These are phyloP conservation scores for Quercus engelmannii DNA, from an alignment of 306 rosid genomes.

Conservation along the genomic window DNA sequence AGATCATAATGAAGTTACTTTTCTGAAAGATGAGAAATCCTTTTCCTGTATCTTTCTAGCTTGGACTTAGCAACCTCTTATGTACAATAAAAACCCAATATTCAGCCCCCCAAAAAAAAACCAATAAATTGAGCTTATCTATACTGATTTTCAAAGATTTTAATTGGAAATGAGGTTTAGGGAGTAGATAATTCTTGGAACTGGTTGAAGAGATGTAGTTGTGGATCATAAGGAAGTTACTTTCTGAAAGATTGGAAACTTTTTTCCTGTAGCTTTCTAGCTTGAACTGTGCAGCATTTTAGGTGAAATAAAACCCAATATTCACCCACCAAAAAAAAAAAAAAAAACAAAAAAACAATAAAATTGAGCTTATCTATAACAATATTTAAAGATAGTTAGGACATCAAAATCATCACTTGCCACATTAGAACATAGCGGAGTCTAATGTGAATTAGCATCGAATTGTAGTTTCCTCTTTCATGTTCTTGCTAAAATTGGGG, in stretches of 20 bases:
- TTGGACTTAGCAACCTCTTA: background rate
- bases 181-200: no score
- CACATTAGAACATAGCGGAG: background rate
- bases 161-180: background rate
- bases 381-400: background rate
- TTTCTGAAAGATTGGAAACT: no score
- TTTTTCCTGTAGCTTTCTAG: no score
- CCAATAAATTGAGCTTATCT: background rate
- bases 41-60: background rate
- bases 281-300: no score
- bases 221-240: no score
- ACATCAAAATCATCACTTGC: background rate
- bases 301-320: no score
- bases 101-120: no score
- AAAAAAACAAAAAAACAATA: no score
- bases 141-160: background rate
- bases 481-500: no score
- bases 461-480: no score
- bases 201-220: no score
- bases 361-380: background rate
- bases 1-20: background rate
- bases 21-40: background rate
- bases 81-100: background rate
- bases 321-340: no score
- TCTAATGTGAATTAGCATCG: background rate